Conservation (phyloP, 2,329 filamentous ascomycete genomes). For the Hirsutella rhossiliensis region DNA sequence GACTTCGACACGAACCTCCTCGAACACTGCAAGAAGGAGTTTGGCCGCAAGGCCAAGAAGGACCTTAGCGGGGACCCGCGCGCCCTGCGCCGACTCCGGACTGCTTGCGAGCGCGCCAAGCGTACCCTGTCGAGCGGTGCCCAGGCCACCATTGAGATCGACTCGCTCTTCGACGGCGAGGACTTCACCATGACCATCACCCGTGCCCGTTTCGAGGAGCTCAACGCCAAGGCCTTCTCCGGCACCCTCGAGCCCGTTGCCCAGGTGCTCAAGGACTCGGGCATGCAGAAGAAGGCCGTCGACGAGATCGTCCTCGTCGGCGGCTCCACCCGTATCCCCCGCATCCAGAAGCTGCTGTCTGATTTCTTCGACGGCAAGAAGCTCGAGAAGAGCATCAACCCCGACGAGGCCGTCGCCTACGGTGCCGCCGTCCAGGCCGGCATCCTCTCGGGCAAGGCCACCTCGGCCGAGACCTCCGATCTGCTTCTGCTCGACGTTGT, state of each 20-base stretch:
- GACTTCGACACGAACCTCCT: slow-evolving; percentile 96
- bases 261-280: slow-evolving; percentile 90
- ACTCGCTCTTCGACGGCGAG: slow-evolving; percentile 95
- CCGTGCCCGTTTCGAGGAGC: slow-evolving; percentile 96
- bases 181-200: slow-evolving; percentile 97
- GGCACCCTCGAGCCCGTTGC: slow-evolving; percentile 91
- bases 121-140: slow-evolving; percentile 95
- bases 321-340: slow-evolving; percentile 97
- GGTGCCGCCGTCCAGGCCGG: slow-evolving; percentile 97
- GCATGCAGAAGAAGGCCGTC: slow-evolving; percentile 77
- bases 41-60: slow-evolving; percentile 64
- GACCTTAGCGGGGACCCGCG: slow-evolving; percentile 74
- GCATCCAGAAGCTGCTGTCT: slow-evolving; percentile 96
- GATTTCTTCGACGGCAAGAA: slow-evolving; percentile 99
- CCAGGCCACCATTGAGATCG: slow-evolving; percentile 96
- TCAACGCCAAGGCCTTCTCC: slow-evolving; percentile 90
- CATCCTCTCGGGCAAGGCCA: slow-evolving; percentile 97
- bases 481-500: slow-evolving; percentile 93
- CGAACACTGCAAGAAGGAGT: slow-evolving; percentile 95
- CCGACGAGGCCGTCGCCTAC: slow-evolving; percentile 97
- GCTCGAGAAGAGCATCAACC: slow-evolving; percentile 99
- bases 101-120: slow-evolving; percentile 99
- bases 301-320: slow-evolving; percentile 98
- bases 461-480: slow-evolving; percentile 85
- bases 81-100: slow-evolving; percentile 89